A percentile compares a stretch with the other conserved stretches of the same genome.
Evolutionary conservation across 192 early-diverging fungal species (phyloP).

Genomic region (Coemansia sp.): DNA sequence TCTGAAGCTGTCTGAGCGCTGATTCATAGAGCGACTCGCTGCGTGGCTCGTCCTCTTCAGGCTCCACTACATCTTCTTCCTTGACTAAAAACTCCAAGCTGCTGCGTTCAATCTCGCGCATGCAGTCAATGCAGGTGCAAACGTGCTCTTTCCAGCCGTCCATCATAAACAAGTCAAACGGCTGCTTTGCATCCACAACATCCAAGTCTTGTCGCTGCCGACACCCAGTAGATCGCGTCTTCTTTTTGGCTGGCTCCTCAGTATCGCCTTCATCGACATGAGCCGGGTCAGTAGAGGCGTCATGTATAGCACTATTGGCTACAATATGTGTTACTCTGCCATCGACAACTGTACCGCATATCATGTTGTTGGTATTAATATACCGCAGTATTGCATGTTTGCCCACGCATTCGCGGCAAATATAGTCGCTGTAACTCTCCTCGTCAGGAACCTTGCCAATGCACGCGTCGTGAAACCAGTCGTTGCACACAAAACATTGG

Average conservation of each 20-base stretch:
- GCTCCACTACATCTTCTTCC: slow-evolving; percentile 69
- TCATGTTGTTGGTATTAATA: slow-evolving; percentile 21
- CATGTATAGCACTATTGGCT: background rate
- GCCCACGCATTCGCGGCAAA: slow-evolving; percentile 42
- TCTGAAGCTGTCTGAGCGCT: slow-evolving; percentile 68
- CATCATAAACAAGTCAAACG: slow-evolving; percentile 64
- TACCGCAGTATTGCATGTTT: slow-evolving; percentile 24
- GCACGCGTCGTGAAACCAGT: slow-evolving; percentile 77
- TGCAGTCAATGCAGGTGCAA: slow-evolving; percentile 69
- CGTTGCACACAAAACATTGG: slow-evolving; percentile 84
- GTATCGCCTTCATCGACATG: background rate
- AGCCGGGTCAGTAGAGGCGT: background rate
- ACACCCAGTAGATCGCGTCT: slow-evolving; percentile 12
- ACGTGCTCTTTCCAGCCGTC: slow-evolving; percentile 72
- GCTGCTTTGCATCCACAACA: slow-evolving; percentile 39
- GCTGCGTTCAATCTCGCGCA: slow-evolving; percentile 47
- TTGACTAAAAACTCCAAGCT: slow-evolving; percentile 56
- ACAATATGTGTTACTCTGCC: slow-evolving; percentile 13
- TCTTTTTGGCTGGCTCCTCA: slow-evolving; percentile 19
- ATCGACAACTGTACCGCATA: slow-evolving; percentile 21
- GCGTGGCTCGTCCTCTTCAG: slow-evolving; percentile 71
- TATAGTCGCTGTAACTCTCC: slow-evolving; percentile 31
- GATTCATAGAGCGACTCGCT: slow-evolving; percentile 70
- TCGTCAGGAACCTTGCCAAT: slow-evolving; percentile 57
- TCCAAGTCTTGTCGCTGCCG: slow-evolving; percentile 25